These are phyloP conservation scores for Hypomontagnella submonticulosa DNA, from an alignment of 495 filamentous ascomycete genomes.

Conservation along the genomic window DNA sequence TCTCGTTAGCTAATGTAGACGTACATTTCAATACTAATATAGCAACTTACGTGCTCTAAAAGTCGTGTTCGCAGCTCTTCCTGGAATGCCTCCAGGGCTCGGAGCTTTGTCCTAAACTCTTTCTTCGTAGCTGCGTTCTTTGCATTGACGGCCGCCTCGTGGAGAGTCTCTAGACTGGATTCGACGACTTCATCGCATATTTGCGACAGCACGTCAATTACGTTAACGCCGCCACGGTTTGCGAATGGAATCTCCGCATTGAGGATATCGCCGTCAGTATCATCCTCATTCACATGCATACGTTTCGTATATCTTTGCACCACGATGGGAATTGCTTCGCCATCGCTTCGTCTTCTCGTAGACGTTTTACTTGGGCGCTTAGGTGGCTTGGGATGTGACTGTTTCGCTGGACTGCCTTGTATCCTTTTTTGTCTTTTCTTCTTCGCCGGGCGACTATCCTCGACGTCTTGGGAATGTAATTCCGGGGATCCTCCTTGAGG, in stretches of 20 bases:
- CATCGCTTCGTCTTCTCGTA: constrained; percentile 41
- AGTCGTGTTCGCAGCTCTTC: constrained; percentile 73
- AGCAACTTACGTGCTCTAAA: constrained; percentile 64
- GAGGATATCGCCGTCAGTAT: constrained; percentile 57
- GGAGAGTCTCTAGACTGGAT: constrained; percentile 58
- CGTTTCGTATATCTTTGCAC: constrained; percentile 61
- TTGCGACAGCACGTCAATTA: constrained; percentile 74
- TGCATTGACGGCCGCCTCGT: constrained; percentile 51
- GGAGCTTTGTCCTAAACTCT: constrained; percentile 69
- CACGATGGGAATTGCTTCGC: constrained; percentile 53
- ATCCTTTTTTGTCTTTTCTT: constrained; percentile 47
- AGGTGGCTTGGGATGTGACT: constrained; percentile 48
- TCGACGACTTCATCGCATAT: constrained; percentile 75
- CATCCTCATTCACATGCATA: constrained; percentile 35
- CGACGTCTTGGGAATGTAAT: constrained; percentile 33
- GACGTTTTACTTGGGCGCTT: constrained; percentile 27
- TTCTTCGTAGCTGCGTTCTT: constrained; percentile 56
- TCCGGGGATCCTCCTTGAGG: constrained; percentile 47
- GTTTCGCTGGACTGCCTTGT: constrained; percentile 49
- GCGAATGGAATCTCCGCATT: constrained; percentile 60
- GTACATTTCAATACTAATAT: constrained; percentile 3
- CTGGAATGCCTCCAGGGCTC: constrained; percentile 74
- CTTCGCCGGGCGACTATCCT: constrained; percentile 47
- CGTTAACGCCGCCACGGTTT: constrained; percentile 72
- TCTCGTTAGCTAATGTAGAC: constrained; percentile 20